Percentiles rank a stretch among this genome's conserved stretches.
Conservation (phyloP, 345 rosid species). For the Gossypium anomalum region DNA sequence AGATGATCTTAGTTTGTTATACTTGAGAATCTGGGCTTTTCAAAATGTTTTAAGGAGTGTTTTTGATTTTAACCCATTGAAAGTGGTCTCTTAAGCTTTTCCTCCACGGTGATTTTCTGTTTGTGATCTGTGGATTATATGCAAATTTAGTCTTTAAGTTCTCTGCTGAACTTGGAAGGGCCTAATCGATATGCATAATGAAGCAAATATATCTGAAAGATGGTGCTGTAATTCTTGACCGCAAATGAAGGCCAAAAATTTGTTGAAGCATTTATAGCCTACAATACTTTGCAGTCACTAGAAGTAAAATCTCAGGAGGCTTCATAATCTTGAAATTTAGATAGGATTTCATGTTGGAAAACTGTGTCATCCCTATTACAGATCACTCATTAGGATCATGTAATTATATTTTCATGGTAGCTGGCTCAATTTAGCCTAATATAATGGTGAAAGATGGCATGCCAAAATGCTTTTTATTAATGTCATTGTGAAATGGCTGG, state of each 20-base stretch:
- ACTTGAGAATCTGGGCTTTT: not conserved
- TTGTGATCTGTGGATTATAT: not conserved
- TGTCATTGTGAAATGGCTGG: constrained; percentile 15
- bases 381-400: not conserved
- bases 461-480: not conserved
- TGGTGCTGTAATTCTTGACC: not conserved
- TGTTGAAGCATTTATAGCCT: not conserved
- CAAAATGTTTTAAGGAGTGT: not conserved
- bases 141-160: not conserved
- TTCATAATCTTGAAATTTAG: constrained; percentile 1
- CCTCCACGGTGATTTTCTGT: not conserved
- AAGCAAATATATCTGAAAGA: not conserved
- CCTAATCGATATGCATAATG: not conserved
- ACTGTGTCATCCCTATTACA: not conserved
- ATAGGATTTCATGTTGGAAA: not conserved
- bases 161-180: not conserved
- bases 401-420: not conserved
- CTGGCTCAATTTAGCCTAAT: not conserved
- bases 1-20: not conserved
- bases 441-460: not conserved
- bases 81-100: not conserved
- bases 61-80: not conserved
- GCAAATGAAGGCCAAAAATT: not conserved
- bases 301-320: not conserved
- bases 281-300: not conserved